Percentiles rank a stretch among this genome's conserved stretches.
phyloP scores from a whole-genome alignment of 1,139 yeast genomes.

The Yamadazyma triangularis region DNA sequence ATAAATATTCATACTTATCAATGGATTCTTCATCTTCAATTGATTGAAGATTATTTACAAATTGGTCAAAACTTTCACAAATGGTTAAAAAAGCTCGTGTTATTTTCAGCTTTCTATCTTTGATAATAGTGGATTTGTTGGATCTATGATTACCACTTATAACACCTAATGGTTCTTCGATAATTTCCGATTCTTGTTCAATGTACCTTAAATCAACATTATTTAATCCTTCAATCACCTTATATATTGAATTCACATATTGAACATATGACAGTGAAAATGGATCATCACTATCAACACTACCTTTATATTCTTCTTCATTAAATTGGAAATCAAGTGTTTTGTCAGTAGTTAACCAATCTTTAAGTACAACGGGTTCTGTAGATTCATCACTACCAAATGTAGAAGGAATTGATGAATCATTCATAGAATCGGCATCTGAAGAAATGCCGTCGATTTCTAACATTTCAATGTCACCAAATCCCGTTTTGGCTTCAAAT shows the following conservation, averaged over 20 bases:
- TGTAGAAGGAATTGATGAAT: constrained; percentile 14
- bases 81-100: constrained; percentile 26
- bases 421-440: constrained; percentile 29
- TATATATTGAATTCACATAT: constrained; percentile 31
- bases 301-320: constrained; percentile 19
- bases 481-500: no score
- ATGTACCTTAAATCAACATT: constrained; percentile 11
- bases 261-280: constrained; percentile 19
- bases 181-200: constrained; percentile 15
- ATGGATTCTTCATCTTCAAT: constrained; percentile 14
- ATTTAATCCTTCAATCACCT: constrained; percentile 28
- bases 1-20: constrained; percentile 19
- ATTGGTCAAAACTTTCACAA: constrained; percentile 18
- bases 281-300: constrained; percentile 16
- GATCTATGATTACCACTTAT: constrained; percentile 17
- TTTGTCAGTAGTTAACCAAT: constrained; percentile 31
- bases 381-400: constrained; percentile 7
- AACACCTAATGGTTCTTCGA: constrained; percentile 30
- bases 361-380: constrained; percentile 23
- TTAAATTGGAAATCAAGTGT: constrained; percentile 31
- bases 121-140: constrained; percentile 8
- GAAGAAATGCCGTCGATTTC: constrained; percentile 38
- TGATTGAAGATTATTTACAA: constrained; percentile 12
- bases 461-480: constrained; percentile 44
- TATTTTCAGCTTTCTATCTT: constrained; percentile 8